phyloP scores from a whole-genome alignment of 371 early-diverging fungal genomes.

The Capillidium rhysosporum region DNA sequence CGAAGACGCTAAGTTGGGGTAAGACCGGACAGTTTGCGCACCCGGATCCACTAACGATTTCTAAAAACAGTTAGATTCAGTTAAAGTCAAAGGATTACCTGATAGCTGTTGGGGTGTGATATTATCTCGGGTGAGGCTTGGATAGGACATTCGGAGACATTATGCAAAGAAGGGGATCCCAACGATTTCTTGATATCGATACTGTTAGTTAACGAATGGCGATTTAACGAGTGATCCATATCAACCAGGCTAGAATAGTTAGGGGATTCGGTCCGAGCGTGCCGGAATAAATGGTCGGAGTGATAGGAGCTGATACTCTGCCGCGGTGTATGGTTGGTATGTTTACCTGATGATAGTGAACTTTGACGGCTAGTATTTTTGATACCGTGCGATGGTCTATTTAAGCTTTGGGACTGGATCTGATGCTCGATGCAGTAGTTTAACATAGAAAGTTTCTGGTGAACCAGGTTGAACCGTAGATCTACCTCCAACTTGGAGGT shows the following conservation, averaged over 20 bases:
- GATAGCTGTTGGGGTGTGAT: conserved; percentile 4
- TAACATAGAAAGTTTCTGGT: conserved; percentile 83
- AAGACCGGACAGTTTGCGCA: not conserved
- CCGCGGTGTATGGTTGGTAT: not conserved
- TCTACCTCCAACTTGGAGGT: conserved; percentile 32
- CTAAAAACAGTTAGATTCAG: not conserved
- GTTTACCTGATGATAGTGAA: not conserved
- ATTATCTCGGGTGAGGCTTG: conserved; percentile 2
- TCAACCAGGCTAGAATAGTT: not conserved
- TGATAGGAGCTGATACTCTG: not conserved
- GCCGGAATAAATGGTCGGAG: not conserved
- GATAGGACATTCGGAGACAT: not conserved
- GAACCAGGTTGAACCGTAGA: conserved; percentile 41
- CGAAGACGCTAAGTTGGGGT: not conserved
- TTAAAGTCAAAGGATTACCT: not conserved
- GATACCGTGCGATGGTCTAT: conserved; percentile 7
- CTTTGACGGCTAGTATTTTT: conserved; percentile 8
- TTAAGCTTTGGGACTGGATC: conserved; percentile 5
- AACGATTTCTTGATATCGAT: not conserved
- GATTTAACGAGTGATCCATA: conserved; percentile 3
- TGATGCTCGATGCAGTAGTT: conserved; percentile 54
- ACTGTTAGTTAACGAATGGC: not conserved
- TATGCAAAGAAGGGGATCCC: not conserved
- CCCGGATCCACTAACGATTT: not conserved
- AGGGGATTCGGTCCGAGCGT: not conserved